Percentiles rank a stretch among this genome's conserved stretches.
phyloP scores from a whole-genome alignment of 2,329 filamentous ascomycete genomes.

The Penicillium oxalicum region DNA sequence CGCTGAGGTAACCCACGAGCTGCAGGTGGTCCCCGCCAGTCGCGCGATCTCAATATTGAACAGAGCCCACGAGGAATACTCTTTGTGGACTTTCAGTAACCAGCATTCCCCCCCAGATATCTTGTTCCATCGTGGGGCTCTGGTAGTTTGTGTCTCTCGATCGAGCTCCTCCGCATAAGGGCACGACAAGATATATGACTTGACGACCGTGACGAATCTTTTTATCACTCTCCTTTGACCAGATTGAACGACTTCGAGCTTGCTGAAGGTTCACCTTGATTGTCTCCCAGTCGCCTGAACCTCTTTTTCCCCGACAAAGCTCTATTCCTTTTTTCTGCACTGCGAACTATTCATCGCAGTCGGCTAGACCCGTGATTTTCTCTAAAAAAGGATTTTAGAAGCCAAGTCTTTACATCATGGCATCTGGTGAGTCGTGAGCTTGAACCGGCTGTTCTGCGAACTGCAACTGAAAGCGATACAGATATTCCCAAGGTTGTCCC shows the following conservation, averaged over 20 bases:
- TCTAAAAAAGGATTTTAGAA: background rate
- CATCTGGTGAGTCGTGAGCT: constrained; percentile 11
- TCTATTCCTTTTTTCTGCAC: background rate
- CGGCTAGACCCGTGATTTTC: no score
- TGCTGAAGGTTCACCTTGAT: no score
- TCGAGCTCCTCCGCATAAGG: constrained; percentile 14
- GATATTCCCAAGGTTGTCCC: constrained; percentile 63
- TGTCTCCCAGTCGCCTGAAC: constrained; percentile 3
- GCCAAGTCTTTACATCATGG: constrained; percentile 7
- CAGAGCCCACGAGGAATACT: background rate
- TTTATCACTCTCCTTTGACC: constrained; percentile 28
- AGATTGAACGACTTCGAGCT: constrained; percentile 8
- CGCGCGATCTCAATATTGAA: constrained; percentile 4
- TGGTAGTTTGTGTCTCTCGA: background rate
- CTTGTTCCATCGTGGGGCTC: background rate
- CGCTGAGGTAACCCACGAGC: constrained; percentile 13
- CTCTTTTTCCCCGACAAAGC: background rate
- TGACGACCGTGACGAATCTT: constrained; percentile 39
- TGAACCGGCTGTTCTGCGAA: background rate
- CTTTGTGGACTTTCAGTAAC: background rate
- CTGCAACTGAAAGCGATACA: constrained; percentile 10
- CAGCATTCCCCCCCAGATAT: background rate
- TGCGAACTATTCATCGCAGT: constrained; percentile 2
- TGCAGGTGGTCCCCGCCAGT: constrained; percentile 9
- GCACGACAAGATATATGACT: constrained; percentile 27